Percentiles rank a stretch among this genome's conserved stretches.
Evolutionary conservation across 371 early-diverging fungal species (phyloP).

Genomic region (Mucor lusitanicus): DNA sequence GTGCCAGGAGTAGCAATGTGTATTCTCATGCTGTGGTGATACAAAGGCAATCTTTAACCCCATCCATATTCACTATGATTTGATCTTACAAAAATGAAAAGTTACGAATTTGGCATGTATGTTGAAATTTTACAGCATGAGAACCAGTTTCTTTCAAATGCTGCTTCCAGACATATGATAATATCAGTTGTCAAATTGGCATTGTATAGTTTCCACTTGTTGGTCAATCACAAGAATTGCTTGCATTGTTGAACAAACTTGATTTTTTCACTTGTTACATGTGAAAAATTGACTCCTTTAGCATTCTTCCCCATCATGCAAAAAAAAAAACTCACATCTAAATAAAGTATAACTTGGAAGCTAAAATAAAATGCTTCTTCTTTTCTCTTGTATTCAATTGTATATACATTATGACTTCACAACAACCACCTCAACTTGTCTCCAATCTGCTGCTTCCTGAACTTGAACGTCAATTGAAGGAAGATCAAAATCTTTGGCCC

Average conservation of each 20-base stretch:
- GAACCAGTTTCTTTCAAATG: not conserved
- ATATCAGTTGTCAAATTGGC: not conserved
- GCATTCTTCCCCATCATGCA: not conserved
- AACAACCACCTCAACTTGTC: conserved; percentile 13
- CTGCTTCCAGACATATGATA: not conserved
- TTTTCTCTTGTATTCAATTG: not conserved
- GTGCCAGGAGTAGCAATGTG: no score
- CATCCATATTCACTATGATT: not conserved
- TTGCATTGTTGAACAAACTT: not conserved
- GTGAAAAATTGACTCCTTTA: not conserved
- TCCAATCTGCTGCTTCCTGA: conserved; percentile 42
- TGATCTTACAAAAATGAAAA: not conserved
- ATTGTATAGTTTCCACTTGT: not conserved
- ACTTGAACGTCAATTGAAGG: conserved; percentile 37
- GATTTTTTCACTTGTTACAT: not conserved
- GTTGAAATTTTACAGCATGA: not conserved
- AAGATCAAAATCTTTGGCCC: conserved; percentile 41
- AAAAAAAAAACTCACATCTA: not conserved
- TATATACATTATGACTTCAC: not conserved
- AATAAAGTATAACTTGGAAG: not conserved
- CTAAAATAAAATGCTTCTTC: not conserved
- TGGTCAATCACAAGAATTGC: not conserved
- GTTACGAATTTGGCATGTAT: not conserved
- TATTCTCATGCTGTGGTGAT: not conserved
- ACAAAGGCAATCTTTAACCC: not conserved